Evolutionary conservation across 2,329 filamentous ascomycete genomes (phyloP).

Genomic region (Cytospora leucostoma): DNA sequence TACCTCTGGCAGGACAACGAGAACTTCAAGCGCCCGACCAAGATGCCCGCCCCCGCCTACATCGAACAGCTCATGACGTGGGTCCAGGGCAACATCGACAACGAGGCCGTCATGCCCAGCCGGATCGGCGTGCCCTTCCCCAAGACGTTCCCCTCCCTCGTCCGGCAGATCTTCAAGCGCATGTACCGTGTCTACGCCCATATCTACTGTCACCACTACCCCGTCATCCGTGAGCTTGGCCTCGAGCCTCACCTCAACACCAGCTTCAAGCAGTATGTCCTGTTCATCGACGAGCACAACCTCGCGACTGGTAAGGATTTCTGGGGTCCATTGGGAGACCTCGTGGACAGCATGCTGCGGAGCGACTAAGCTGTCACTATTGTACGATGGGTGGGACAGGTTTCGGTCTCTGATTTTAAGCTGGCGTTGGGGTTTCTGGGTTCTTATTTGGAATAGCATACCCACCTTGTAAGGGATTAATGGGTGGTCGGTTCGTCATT

Average conservation of each 20-base stretch:
- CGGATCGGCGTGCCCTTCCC: slow-evolving; percentile 94
- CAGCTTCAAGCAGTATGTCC: slow-evolving; percentile 98
- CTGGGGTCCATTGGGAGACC: slow-evolving; percentile 91
- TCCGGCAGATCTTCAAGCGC: slow-evolving; percentile 97
- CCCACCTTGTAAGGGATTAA: slow-evolving; percentile 5
- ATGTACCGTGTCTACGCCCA: slow-evolving; percentile 98
- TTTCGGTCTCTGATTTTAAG: slow-evolving; percentile 11
- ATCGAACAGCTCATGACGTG: slow-evolving; percentile 97
- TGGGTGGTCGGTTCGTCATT: neutral
- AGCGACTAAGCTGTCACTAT: slow-evolving; percentile 66
- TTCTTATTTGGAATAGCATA: slow-evolving; percentile 34
- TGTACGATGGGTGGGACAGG: slow-evolving; percentile 9
- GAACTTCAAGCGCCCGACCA: slow-evolving; percentile 92
- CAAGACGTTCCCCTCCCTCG: slow-evolving; percentile 82
- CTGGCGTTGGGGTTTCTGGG: slow-evolving; percentile 26
- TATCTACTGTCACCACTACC: slow-evolving; percentile 99
- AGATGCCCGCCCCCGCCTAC: slow-evolving; percentile 96
- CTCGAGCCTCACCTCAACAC: slow-evolving; percentile 98
- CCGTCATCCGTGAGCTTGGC: slow-evolving; percentile 90
- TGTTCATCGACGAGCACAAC: slow-evolving; percentile 96
- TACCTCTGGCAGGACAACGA: slow-evolving; percentile 98
- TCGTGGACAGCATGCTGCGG: slow-evolving; percentile 96
- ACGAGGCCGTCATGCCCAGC: slow-evolving; percentile 92
- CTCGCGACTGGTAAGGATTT: slow-evolving; percentile 93
- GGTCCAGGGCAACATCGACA: slow-evolving; percentile 94